Conservation (phyloP, 2,329 filamentous ascomycete genomes). For the Colletotrichum salicis region DNA sequence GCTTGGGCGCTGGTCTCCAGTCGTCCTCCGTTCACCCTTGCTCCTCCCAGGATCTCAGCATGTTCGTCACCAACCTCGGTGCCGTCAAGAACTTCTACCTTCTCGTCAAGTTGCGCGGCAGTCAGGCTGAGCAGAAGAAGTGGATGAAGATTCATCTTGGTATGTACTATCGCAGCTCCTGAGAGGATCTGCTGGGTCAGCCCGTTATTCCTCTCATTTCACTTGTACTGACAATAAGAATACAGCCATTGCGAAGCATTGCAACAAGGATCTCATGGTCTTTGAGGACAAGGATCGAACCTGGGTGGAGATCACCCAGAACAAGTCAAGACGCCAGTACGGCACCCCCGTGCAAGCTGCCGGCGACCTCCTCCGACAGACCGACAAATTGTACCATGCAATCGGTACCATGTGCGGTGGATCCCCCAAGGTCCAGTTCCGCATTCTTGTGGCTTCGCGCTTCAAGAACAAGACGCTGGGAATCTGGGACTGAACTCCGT, state of each 20-base stretch:
- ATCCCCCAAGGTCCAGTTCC: neutral
- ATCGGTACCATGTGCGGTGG: neutral
- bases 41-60: neutral
- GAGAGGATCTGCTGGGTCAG: neutral
- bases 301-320: neutral
- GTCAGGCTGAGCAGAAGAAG: neutral
- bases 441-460: neutral
- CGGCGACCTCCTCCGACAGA: fast-evolving
- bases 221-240: neutral
- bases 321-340: neutral
- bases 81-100: neutral
- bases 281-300: neutral
- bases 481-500: neutral
- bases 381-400: neutral
- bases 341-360: neutral
- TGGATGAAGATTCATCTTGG: neutral
- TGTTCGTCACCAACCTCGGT: neutral
- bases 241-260: neutral
- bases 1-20: neutral
- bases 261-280: neutral
- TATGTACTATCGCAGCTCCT: neutral
- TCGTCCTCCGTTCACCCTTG: neutral
- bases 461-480: neutral
- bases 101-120: neutral
- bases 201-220: neutral